Evolutionary conservation across 805 yeast genomes (phyloP).

Genomic region (Millerago galiae): DNA sequence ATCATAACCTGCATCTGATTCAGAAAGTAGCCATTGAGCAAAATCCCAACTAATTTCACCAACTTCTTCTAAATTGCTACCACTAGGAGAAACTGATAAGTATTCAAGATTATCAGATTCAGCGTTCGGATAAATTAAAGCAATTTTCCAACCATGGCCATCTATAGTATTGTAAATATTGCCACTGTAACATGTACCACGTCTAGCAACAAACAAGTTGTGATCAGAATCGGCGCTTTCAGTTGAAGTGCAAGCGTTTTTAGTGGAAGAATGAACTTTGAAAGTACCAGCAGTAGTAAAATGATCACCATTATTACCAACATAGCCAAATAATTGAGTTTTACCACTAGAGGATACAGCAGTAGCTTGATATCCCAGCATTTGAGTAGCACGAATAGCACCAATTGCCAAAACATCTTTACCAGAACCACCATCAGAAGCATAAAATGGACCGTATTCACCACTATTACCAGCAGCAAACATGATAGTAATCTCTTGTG

Average conservation of each 20-base stretch:
- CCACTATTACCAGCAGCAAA: constrained; percentile 17
- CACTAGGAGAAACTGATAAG: not conserved
- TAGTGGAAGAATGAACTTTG: not conserved
- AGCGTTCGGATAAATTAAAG: constrained; percentile 1
- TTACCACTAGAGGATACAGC: constrained; percentile 9
- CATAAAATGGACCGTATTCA: constrained; percentile 8
- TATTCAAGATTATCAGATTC: not conserved
- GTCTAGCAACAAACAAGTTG: constrained; percentile 4
- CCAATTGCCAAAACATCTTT: constrained; percentile 11
- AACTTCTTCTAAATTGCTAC: not conserved
- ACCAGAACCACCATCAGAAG: constrained; percentile 13
- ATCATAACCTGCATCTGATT: constrained; percentile 5
- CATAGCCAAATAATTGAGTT: constrained; percentile 5
- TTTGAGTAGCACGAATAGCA: constrained; percentile 10
- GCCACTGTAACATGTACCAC: constrained; percentile 4
- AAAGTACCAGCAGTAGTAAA: constrained; percentile 4
- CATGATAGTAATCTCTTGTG: constrained; percentile 9
- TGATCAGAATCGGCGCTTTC: not conserved
- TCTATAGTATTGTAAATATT: not conserved
- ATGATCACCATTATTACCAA: constrained; percentile 3
- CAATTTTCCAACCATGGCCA: not conserved
- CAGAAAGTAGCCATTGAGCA: constrained; percentile 9
- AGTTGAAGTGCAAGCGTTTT: constrained; percentile 5
- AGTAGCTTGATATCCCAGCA: constrained; percentile 5
- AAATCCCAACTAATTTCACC: constrained; percentile 6